Evolutionary conservation across 495 filamentous ascomycete genomes (phyloP), one percentile per base, ranked within the genome.

Genomic region (Penicillium turbatum): DNA sequence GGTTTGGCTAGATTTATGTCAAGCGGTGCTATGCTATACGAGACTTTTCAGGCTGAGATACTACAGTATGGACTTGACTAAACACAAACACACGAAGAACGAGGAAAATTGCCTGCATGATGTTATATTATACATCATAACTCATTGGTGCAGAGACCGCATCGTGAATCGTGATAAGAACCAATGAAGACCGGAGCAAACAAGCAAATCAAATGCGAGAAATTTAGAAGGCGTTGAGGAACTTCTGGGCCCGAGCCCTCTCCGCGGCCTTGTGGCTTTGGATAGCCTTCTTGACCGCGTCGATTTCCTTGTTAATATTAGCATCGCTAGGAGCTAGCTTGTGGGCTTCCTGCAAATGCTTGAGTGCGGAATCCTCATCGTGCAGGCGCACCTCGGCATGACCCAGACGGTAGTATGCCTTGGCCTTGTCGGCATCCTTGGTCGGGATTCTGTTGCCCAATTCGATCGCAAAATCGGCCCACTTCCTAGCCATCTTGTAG

Each of bases 181-280:
- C 42, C 27, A 45, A 40, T 13, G n/a, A 50, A 31, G 44, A 36
- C 8, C 7, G 37, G 43, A 36, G 49, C 53, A 24, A 42, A 51
- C 36, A 39, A 36, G 49, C 53, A 24, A 42, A 51, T 39, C 10
- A 37, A 40, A 15, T 30, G 32, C 16, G 31, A 47, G 35, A 46
- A 16, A 7, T 43, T 69, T 53, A 84, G 15, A 79, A 65, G 21
- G 21, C 21, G 21, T 24, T 24, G 63, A 97, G 97, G 75, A 92
- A 92, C 76, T 91, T 96, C 73, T 83, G 83, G 65, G 90, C 93
- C 26, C 86, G 87, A 30, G 84, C 87, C 77, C 89, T 92, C 76
- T 97, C 93, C 26, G 86, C 87, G 30, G 84, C 87, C 77, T 90
- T 92, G 76, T 97, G 21, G 21, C 89, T 79, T 89, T 95, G 65